Base-by-base conservation (phyloP, 1,284 basidiomycete species). In the Erythrobasidium hasegawianum region DNA sequence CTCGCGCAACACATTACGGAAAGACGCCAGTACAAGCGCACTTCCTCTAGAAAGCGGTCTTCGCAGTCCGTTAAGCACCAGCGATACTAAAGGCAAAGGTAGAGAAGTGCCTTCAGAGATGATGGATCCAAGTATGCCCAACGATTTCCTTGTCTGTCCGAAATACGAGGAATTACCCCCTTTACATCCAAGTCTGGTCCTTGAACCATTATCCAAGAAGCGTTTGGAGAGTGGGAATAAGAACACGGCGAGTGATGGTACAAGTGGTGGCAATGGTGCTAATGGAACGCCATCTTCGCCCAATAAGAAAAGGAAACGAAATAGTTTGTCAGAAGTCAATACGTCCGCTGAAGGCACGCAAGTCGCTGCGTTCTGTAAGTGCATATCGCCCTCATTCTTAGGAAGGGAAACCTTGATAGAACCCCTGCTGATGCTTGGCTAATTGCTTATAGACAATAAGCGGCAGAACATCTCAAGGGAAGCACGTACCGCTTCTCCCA, bases 391-490 rank as follows among this genome's bases (percentile, higher is more conserved):
- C 20, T 10, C n/a, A 24, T 10, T 41, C 10, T 41, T n/a, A 41
- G 40, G 11, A 10, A 41, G 40, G 40, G 20, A 5, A n/a, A n/a
- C 39, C 52, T 9, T 11, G 10, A 27, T 10, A 18, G 53, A 56
- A 9, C 14, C 14, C n/a, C n/a, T n/a, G 33, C 33, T 33, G 33
- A 33, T 33, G 33, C 33, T 33, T 33, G 14, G 4, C 5, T 24
- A 47, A 7, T 11, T 33, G 5, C 4, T 33, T 8, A 43, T 72
- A 94, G 90, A 98, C 79, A 98, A 98, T 77, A 83, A 86, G 49
- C 85, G 96, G 10, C 90, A 89, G 2, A 93, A 99, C 68, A 87
- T 95, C 11, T 93, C 91, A 59, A 83, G 91, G 29, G 81, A 85
- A 9, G 86, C 88, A 70, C 87, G 96, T 40, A 84, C 85, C 70